Percentiles rank a stretch among this genome's conserved stretches.
Conservation (phyloP, 805 yeast species). For the Ogataea nakhonphanomensis region DNA sequence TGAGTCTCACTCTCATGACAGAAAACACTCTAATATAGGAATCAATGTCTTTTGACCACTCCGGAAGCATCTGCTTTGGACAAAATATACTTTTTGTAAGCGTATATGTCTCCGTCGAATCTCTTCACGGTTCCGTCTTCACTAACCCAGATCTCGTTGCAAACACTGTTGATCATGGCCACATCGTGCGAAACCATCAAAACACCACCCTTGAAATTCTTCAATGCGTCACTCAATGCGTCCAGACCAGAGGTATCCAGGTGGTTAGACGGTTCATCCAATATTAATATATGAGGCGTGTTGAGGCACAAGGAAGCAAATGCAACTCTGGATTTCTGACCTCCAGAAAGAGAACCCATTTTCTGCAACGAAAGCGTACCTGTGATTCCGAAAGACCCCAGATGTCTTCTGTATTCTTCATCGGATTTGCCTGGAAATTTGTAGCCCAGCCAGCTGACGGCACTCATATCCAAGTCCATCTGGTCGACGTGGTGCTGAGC, state of each 20-base stretch:
- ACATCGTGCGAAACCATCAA: constrained; percentile 99
- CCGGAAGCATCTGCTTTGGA: constrained; percentile 77
- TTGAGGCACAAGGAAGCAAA: constrained; percentile 90
- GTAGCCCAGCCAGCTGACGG: constrained; percentile 91
- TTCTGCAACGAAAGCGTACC: constrained; percentile 91
- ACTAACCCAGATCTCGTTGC: constrained; percentile 94
- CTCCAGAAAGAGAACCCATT: constrained; percentile 89
- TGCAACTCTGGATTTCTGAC: constrained; percentile 97
- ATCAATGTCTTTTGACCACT: constrained; percentile 80
- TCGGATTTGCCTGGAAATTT: constrained; percentile 91
- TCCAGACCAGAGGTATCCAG: constrained; percentile 97
- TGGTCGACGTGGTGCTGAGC: constrained; percentile 98
- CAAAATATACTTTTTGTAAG: constrained; percentile 84
- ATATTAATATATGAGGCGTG: constrained; percentile 85
- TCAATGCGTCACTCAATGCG: constrained; percentile 87
- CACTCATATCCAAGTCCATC: constrained; percentile 83
- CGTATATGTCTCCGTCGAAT: constrained; percentile 80
- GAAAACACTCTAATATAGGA: constrained; percentile 1
- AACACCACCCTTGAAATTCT: constrained; percentile 89
- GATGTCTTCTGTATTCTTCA: constrained; percentile 94
- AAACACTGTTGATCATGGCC: constrained; percentile 78
- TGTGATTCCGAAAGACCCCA: constrained; percentile 96
- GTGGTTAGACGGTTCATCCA: constrained; percentile 98
- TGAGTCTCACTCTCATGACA: constrained; percentile 5
- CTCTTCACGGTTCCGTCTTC: constrained; percentile 78